A percentile compares a stretch with the other conserved stretches of the same genome.
phyloP scores from a whole-genome alignment of 2,329 filamentous ascomycete species.

The Gyromitra esculenta region DNA sequence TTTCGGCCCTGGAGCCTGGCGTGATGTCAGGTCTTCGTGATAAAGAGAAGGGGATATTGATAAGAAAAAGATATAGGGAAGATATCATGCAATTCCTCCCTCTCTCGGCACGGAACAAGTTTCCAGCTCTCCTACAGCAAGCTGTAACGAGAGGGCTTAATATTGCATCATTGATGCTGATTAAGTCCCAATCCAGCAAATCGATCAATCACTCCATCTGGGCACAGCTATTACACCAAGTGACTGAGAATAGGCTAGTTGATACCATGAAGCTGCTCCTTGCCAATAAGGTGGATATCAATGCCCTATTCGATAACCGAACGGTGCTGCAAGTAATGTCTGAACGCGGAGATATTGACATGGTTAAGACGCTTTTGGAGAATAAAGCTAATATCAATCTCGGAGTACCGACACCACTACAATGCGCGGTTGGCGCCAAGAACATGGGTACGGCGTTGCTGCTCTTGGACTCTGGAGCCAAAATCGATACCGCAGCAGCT shows the following conservation, averaged over 20 bases:
- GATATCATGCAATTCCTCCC: conserved; percentile 6
- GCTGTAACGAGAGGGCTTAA: not conserved
- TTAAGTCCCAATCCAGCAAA: not conserved
- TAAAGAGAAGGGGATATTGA: not conserved
- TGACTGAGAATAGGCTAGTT: not conserved
- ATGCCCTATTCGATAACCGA: not conserved
- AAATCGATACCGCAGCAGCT: not conserved
- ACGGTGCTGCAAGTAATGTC: not conserved
- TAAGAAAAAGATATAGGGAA: not conserved
- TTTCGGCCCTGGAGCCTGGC: not conserved
- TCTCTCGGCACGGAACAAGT: not conserved
- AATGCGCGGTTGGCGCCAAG: not conserved
- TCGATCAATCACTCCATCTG: not conserved
- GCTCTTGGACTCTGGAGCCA: not conserved
- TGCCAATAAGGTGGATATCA: not conserved
- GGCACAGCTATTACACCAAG: not conserved
- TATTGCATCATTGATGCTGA: not conserved
- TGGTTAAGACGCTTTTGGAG: not conserved
- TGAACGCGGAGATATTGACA: conserved; percentile 6
- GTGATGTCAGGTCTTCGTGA: not conserved
- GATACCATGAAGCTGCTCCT: not conserved
- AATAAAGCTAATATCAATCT: not conserved
- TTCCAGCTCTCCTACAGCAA: not conserved
- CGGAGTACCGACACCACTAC: not conserved
- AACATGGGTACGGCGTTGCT: not conserved